Conservation (phyloP, 768 basidiomycete genomes). For the Ramaria sp. region DNA sequence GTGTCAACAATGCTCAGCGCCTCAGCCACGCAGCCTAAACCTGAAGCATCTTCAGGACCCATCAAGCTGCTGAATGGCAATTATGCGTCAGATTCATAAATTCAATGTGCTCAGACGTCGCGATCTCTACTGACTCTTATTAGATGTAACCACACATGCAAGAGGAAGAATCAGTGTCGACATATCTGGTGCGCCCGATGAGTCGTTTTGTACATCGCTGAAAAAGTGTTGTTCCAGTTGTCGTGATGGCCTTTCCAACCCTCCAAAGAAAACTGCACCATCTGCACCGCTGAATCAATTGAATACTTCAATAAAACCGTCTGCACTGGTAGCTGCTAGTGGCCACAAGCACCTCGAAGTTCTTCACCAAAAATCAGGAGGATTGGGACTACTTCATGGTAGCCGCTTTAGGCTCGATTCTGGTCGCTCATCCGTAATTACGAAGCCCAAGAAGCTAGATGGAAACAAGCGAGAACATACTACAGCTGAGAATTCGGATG, state of each 20-base stretch:
- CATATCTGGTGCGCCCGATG: conserved; percentile 51
- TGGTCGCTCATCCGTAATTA: neutral
- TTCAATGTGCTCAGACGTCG: neutral
- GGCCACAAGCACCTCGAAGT: conserved; percentile 30
- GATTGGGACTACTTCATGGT: conserved; percentile 26
- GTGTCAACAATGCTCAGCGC: neutral
- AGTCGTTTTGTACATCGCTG: neutral
- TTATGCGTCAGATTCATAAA: conserved; percentile 35
- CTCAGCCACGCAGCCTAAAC: neutral
- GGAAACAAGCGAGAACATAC: conserved; percentile 13
- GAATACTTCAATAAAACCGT: conserved; percentile 17
- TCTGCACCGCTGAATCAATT: conserved; percentile 8
- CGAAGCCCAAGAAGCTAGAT: neutral
- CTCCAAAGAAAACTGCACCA: conserved; percentile 23
- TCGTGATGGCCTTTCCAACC: conserved; percentile 52
- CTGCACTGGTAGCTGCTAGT: conserved; percentile 14
- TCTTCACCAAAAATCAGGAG: conserved; percentile 32
- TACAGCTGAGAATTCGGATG: conserved; percentile 21
- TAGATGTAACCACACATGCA: conserved; percentile 76
- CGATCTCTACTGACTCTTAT: neutral
- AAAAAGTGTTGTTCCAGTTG: conserved; percentile 37
- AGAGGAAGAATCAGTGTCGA: conserved; percentile 62
- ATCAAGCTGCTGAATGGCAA: conserved; percentile 51
- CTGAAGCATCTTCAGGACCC: conserved; percentile 10
- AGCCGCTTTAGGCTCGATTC: conserved; percentile 34